Evolutionary conservation across 768 basidiomycete species (phyloP).

Genomic region (Mycena haematopus): DNA sequence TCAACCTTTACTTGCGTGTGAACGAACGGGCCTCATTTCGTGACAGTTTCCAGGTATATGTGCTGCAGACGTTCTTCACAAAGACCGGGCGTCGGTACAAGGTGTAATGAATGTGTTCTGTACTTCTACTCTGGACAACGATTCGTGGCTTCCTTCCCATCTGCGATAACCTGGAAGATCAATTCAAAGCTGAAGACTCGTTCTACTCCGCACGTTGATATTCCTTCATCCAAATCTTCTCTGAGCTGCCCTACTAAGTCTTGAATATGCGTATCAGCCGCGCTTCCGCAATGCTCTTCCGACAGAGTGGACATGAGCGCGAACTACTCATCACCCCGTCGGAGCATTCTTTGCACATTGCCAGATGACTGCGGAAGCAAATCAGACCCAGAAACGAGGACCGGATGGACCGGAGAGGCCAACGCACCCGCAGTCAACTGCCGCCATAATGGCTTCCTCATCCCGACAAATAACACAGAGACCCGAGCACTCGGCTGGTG

Average conservation of each 20-base stretch:
- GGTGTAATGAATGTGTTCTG: slow-evolving; percentile 58
- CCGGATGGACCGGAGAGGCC: slow-evolving; percentile 1
- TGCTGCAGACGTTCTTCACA: slow-evolving; percentile 97
- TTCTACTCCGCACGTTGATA: not conserved
- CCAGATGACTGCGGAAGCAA: slow-evolving; percentile 63
- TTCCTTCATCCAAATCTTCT: too few relatives aligned
- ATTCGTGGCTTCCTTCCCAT: slow-evolving; percentile 1
- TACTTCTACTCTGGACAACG: slow-evolving; percentile 6
- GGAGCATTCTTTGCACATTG: slow-evolving; percentile 80
- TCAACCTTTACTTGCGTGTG: slow-evolving; percentile 20
- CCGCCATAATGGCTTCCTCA: slow-evolving; percentile 91
- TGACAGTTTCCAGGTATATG: slow-evolving; percentile 82
- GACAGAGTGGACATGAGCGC: slow-evolving; percentile 88
- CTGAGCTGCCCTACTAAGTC: slow-evolving; percentile 36
- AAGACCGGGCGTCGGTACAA: slow-evolving; percentile 89
- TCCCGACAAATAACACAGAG: slow-evolving; percentile 94
- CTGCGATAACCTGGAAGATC: too few relatives aligned
- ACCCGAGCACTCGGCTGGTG: slow-evolving; percentile 49
- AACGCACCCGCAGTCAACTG: slow-evolving; percentile 92
- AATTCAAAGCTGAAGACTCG: too few relatives aligned
- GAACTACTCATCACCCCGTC: slow-evolving; percentile 81
- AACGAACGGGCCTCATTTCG: not conserved
- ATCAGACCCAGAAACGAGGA: slow-evolving; percentile 4
- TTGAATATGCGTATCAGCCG: slow-evolving; percentile 80
- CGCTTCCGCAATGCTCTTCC: slow-evolving; percentile 84